phyloP scores from a whole-genome alignment of 495 filamentous ascomycete species.

The Acidiella bohemica region DNA sequence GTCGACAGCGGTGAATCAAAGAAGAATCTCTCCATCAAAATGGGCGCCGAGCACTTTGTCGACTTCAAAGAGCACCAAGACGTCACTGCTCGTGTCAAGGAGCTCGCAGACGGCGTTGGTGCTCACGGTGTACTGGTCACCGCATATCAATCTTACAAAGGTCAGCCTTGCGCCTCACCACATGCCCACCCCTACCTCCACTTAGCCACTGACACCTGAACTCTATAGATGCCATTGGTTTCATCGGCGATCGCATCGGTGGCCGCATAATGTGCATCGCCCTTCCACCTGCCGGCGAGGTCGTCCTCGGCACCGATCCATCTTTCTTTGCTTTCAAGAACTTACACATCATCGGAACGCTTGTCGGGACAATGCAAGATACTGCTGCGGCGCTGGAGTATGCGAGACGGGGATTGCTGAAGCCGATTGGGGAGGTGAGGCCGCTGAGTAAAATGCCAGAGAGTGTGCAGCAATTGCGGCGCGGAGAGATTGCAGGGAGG shows the following conservation, averaged over 20 bases:
- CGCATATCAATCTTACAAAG: slow-evolving; percentile 35
- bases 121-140: slow-evolving; percentile 41
- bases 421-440: slow-evolving; percentile 27
- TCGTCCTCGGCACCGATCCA: slow-evolving; percentile 32
- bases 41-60: slow-evolving; percentile 41
- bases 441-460: slow-evolving; percentile 23
- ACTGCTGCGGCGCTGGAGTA: slow-evolving; percentile 35
- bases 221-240: slow-evolving; percentile 17
- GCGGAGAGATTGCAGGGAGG: slow-evolving; percentile 36
- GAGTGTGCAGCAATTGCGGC: slow-evolving; percentile 25
- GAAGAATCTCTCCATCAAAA: slow-evolving; percentile 29
- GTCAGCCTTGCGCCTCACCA: slow-evolving; percentile 22
- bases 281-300: slow-evolving; percentile 24
- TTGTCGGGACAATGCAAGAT: slow-evolving; percentile 37
- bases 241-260: slow-evolving; percentile 32
- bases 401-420: slow-evolving; percentile 32
- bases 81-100: slow-evolving; percentile 29
- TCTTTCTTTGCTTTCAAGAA: slow-evolving; percentile 34
- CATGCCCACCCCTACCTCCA: not conserved
- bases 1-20: slow-evolving; percentile 36
- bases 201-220: not conserved
- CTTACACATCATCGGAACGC: slow-evolving; percentile 34
- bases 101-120: slow-evolving; percentile 34
- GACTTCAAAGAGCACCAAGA: slow-evolving; percentile 34
- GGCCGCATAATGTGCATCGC: slow-evolving; percentile 35